These are phyloP conservation scores for Fusarium sterilihyphosum DNA, from an alignment of 2,329 filamentous ascomycete genomes.

Conservation along the genomic window DNA sequence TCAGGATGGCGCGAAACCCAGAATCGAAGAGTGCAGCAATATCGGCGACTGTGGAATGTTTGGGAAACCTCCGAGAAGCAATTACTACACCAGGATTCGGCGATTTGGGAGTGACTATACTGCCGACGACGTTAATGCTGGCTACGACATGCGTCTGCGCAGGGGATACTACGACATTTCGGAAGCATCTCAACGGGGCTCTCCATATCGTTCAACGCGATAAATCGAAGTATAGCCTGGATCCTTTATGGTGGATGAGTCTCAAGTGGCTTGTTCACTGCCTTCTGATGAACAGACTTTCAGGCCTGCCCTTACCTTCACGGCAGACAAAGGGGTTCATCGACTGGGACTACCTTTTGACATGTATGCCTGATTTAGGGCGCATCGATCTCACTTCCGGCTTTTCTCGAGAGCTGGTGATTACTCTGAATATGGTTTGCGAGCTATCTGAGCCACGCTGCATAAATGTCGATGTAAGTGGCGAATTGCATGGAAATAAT, in stretches of 20 bases:
- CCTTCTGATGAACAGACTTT: slow-evolving; percentile 12
- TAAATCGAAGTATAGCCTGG: neutral
- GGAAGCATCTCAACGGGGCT: slow-evolving; percentile 8
- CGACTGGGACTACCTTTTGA: neutral
- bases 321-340: neutral
- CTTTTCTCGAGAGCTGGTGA: neutral
- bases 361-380: neutral
- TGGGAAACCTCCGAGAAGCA: neutral
- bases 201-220: neutral
- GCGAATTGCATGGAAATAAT: neutral
- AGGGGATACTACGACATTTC: neutral
- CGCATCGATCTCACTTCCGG: slow-evolving; percentile 9
- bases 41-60: neutral
- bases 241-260: slow-evolving; percentile 7
- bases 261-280: slow-evolving; percentile 10
- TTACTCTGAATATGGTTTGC: neutral
- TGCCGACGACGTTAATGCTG: slow-evolving; percentile 5
- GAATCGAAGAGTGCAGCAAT: neutral
- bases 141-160: slow-evolving; percentile 16
- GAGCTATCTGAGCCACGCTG: neutral
- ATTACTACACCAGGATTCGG: neutral
- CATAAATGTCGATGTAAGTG: neutral
- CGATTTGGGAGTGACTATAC: neutral
- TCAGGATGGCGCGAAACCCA: neutral
- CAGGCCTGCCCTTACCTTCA: neutral